Conservation (phyloP, 805 yeast genomes). For the Metschnikowia rubicola region DNA sequence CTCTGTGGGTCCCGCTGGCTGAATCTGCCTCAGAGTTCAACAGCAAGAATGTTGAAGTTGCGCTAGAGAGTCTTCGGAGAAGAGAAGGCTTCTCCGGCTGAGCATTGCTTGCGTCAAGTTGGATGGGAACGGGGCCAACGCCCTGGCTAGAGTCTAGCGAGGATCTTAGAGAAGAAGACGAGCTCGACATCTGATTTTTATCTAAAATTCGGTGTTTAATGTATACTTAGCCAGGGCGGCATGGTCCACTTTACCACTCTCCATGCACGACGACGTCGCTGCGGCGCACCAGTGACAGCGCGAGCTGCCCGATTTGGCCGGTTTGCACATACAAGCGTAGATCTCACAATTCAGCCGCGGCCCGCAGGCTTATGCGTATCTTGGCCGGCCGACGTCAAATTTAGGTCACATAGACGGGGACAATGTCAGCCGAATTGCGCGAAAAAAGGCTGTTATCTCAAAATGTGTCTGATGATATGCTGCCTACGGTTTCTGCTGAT, state of each 20-base stretch:
- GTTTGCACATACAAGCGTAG: no score
- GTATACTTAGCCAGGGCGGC: no score
- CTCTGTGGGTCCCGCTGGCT: neutral
- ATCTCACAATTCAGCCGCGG: no score
- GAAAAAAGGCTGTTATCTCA: neutral
- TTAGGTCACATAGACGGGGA: no score
- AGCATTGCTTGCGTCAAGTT: slow-evolving; percentile 5
- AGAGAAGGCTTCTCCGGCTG: slow-evolving; percentile 4
- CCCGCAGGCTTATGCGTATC: no score
- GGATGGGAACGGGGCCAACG: slow-evolving; percentile 11
- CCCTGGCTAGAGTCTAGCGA: slow-evolving; percentile 5
- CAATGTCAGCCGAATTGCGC: no score
- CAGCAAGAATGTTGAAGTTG: slow-evolving; percentile 14
- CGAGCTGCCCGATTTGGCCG: neutral
- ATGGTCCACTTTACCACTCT: neutral
- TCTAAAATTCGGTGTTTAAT: no score
- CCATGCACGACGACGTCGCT: neutral
- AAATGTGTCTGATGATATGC: neutral
- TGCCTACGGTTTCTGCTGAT: neutral
- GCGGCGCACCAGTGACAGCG: neutral
- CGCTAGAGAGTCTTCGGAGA: slow-evolving; percentile 17
- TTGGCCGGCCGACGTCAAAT: no score
- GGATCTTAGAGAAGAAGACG: neutral
- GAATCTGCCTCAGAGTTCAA: neutral
- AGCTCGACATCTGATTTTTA: neutral